Evolutionary conservation across 371 early-diverging fungal species (phyloP), one percentile per base, ranked within the genome.

Genomic region (Blakeslea trispora): DNA sequence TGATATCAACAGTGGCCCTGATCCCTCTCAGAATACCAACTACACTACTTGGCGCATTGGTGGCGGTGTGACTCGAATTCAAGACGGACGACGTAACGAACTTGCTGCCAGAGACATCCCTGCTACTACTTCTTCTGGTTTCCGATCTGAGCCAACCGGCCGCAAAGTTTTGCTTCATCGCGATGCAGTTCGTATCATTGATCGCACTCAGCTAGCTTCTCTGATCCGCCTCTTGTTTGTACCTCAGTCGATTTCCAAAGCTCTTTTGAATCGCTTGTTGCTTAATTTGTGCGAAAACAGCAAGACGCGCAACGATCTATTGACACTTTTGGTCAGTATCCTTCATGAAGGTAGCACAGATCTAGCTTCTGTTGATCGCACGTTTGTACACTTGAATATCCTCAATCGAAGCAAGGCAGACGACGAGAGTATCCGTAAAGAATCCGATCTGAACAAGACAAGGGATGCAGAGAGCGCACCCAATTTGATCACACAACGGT

Each of bases 221-320:
- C 77, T 97, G 32, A 73, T 93, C 14, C 84, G 95, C n/a, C 76
- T 97, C 15, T 73, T 96, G 53, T 95, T 93, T 68, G 71, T 92
- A 7, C 92, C 92, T 5, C 90, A 92, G 57, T 81, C 88, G 0
- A 76, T 87, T 22, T 81, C 82, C n/a, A 91, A 89, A 61, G 72
- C 83, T 19, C 75, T 89, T 35, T 66, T 95, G 22, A 83, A 84
- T 57, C 77, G 85, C 45, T 58, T 94, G 8, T 64, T 98, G 40
- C 79, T 89, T 47, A 93, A 92, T 68, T 82, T 98, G 1, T 91
- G 93, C 62, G 95, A 96, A 69, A 96, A 96, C 69, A 85, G 82
- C 57, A 86, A 85, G 58, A 91, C 95, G 0, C 82, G 97, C 5
- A 60, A 79, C 3, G 97, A 98, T 53, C 63, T 97, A 1, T 74